Base-by-base conservation (phyloP, 805 yeast genomes). In the Yarrowia sp. region DNA sequence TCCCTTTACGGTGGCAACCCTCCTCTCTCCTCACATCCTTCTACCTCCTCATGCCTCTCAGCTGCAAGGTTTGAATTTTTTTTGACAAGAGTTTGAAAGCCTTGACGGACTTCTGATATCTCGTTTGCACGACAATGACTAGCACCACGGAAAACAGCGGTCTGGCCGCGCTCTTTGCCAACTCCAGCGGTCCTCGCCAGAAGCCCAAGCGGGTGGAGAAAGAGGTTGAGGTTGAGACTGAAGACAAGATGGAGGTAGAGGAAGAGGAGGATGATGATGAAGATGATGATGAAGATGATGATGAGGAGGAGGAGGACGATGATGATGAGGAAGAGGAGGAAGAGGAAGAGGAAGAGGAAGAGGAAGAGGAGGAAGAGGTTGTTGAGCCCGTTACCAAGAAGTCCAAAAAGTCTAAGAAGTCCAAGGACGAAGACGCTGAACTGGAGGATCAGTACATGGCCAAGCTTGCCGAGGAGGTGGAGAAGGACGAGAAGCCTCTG, bases 361-460 rank as follows among this genome's bases (percentile, higher is more conserved):
- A 56, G 3, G 63, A 32, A 0, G 43, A 42, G 1, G 64, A 58
- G 8, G 69, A 67, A 8, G 41, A 15, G 11, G 8, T 16, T 3
- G 69, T 48, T 41, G 71, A 45, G 10, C 73, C 69, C 15, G 74
- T 71, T 26, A 71, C 55, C 41, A 58, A 38, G 74, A 75, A 50
- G 76, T 74, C 63, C 79, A 74, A 70, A 75, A 67, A 50, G 70
- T 72, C 69, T 73, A 72, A 68, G 50, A 49, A 49, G 38, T 19
- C 32, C 35, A 74, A 74, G 35, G 83, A 79, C 36, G 82, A 78
- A 32, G 77, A 83, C 58, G 85, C 80, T 26, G 88, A 85, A 71
- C 77, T 87, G 53, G 91, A 88, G 77, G 83, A 81, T 9, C 80
- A 78, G 56, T 88, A 88, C 75, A 82, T 83, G 72, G 79, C 81